Conservation (phyloP, 176 grass and related monocot genomes). For the Poa pratensis region DNA sequence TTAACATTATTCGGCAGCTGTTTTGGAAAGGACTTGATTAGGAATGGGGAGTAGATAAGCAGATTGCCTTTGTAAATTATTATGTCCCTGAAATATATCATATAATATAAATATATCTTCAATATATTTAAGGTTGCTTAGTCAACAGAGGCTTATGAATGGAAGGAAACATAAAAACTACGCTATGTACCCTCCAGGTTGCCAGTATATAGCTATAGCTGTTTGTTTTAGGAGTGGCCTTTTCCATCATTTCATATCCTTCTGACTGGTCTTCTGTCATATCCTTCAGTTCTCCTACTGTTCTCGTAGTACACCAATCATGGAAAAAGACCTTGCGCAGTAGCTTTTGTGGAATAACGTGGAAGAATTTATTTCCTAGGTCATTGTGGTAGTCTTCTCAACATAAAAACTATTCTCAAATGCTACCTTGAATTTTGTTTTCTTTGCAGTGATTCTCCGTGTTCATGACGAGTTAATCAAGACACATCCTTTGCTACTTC, state of each 20-base stretch:
- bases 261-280: background rate
- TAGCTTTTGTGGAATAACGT: constrained; percentile 6
- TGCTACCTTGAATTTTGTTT: background rate
- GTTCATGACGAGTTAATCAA: constrained; percentile 78
- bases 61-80: background rate
- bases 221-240: background rate
- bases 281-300: background rate
- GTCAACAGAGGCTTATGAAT: background rate
- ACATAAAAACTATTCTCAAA: constrained; percentile 17
- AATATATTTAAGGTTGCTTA: background rate
- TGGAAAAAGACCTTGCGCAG: constrained; percentile 1
- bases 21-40: background rate
- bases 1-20: constrained; percentile 13
- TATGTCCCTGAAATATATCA: background rate
- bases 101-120: constrained; percentile 6
- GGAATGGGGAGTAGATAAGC: background rate
- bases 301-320: background rate
- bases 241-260: background rate
- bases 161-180: too few relatives aligned
- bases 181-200: constrained; percentile 30
- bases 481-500: constrained; percentile 50
- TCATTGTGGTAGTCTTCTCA: constrained; percentile 28
- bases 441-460: constrained; percentile 67
- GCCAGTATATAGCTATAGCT: constrained; percentile 1
- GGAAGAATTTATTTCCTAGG: constrained; percentile 22